Evolutionary conservation across 768 basidiomycete genomes (phyloP), one percentile per base, ranked within the genome.

Genomic region (Pluteus cervinus): DNA sequence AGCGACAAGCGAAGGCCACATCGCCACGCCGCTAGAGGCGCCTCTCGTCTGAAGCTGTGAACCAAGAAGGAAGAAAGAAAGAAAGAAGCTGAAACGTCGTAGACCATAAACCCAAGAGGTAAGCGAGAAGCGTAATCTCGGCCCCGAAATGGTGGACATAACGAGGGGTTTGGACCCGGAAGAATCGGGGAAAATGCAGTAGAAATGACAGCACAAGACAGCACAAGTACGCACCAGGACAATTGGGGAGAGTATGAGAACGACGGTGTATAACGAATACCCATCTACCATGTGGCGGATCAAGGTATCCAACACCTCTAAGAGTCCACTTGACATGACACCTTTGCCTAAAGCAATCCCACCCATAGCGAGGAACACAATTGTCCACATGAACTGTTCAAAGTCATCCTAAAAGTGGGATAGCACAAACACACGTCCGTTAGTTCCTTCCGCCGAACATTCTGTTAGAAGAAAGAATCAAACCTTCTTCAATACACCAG

Each of bases 341-440:
- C 92, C 93, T 50, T 94, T 86, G 39, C 96, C 96, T 3, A 98
- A 75, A 0, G 92, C 90, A 36, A 97, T 93, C 25, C 96, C 96
- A 16, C 94, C 94, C 96, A 97, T 99, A 4, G 91, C 90, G 41
- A 94, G 71, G 63, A 94, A 94, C 18, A 97, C 90, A 38, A 94
- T 90, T 5, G 83, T 83, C 92, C 92, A 94, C 40, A 85, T 73
- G 58, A 91, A 90, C 52, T 89, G 86, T 52, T 94, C 90, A 57
- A 94, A 97, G 60, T 96, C 91, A 42, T 90, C 89, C 89, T 92
- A 54, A 12, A 26, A 18, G 20, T 5, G n/a, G 9, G 15, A 11
- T 37, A 20, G 37, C 8, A 22, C 31, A 40, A 33, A 14, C 43
- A 21, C n/a, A 49, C 24, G 39, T 37, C 22, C 21, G 24, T 29